A percentile compares a stretch with the other conserved stretches of the same genome.
Evolutionary conservation across 2,329 filamentous ascomycete genomes (phyloP).

Genomic region (Bimuria novae-zelandiae): DNA sequence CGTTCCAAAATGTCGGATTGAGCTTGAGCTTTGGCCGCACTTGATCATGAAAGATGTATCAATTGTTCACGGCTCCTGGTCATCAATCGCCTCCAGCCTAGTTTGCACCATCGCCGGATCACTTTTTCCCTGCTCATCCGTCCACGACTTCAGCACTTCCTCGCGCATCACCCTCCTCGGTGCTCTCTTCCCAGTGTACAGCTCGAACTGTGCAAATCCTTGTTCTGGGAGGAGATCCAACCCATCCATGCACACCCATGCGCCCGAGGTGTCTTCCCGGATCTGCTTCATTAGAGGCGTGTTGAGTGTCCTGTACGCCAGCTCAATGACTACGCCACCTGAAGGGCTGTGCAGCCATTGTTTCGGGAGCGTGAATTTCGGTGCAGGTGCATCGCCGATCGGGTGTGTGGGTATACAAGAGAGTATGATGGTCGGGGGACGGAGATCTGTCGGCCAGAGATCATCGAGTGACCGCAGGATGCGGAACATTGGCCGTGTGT

Average conservation of each 20-base stretch:
- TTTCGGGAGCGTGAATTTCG: constrained; percentile 70
- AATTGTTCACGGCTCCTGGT: constrained; percentile 35
- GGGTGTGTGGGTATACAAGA: constrained; percentile 76
- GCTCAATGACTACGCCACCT: constrained; percentile 75
- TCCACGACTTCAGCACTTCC: constrained; percentile 56
- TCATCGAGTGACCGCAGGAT: constrained; percentile 64
- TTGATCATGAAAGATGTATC: too few relatives aligned
- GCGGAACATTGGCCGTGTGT: constrained; percentile 54
- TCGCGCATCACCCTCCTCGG: constrained; percentile 73
- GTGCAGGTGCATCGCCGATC: constrained; percentile 65
- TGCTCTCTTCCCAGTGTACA: constrained; percentile 75
- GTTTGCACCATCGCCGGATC: constrained; percentile 39
- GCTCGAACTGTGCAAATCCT: constrained; percentile 79
- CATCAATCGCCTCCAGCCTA: constrained; percentile 40
- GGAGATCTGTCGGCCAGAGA: constrained; percentile 67
- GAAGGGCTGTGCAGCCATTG: constrained; percentile 74
- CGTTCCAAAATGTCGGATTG: constrained; percentile 6
- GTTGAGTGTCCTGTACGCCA: constrained; percentile 72
- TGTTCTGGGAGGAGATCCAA: constrained; percentile 78
- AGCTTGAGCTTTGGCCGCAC: constrained; percentile 11
- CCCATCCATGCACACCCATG: constrained; percentile 78
- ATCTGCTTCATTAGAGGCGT: constrained; percentile 74
- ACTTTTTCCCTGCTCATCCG: constrained; percentile 37
- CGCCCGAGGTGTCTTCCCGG: constrained; percentile 60
- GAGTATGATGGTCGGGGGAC: constrained; percentile 72